A percentile compares a stretch with the other conserved stretches of the same genome.
Conservation (phyloP, 768 basidiomycete genomes). For the Floccularia luteovirens region DNA sequence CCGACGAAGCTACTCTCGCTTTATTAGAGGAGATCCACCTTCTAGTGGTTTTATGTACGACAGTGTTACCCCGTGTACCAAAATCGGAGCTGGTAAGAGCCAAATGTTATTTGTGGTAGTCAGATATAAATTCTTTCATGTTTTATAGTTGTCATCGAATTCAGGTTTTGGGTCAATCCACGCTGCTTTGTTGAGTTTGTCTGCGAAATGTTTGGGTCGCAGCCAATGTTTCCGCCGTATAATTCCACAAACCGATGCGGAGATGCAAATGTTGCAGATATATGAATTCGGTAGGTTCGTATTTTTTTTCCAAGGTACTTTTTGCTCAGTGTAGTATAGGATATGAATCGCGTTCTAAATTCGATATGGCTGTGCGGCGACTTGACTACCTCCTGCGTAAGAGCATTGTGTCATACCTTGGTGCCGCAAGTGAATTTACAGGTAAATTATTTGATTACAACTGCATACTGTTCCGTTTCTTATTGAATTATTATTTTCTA, state of each 20-base stretch:
- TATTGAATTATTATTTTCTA: neutral
- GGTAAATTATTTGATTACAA: conserved; percentile 29
- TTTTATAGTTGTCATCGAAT: conserved; percentile 42
- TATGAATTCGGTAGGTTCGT: conserved; percentile 41
- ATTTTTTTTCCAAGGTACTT: conserved; percentile 7
- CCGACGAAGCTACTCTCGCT: conserved; percentile 50
- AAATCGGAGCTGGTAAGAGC: conserved; percentile 69
- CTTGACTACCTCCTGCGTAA: conserved; percentile 55
- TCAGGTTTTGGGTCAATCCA: conserved; percentile 86
- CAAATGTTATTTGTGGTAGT: neutral
- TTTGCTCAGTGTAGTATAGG: conserved; percentile 25
- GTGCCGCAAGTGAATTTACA: conserved; percentile 66
- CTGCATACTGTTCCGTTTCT: neutral
- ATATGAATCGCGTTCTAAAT: conserved; percentile 45
- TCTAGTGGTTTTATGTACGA: conserved; percentile 63
- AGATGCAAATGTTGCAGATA: conserved; percentile 45
- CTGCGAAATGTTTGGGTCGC: conserved; percentile 61
- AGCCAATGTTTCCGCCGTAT: conserved; percentile 52
- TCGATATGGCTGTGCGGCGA: conserved; percentile 46
- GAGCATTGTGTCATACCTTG: conserved; percentile 59
- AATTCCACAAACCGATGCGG: conserved; percentile 58
- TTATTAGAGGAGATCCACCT: conserved; percentile 77
- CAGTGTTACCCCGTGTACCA: conserved; percentile 63
- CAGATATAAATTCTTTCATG: neutral
- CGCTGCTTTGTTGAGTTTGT: conserved; percentile 64